Evolutionary conservation across 2,329 filamentous ascomycete genomes (phyloP).

Genomic region (Colletotrichum sp.): DNA sequence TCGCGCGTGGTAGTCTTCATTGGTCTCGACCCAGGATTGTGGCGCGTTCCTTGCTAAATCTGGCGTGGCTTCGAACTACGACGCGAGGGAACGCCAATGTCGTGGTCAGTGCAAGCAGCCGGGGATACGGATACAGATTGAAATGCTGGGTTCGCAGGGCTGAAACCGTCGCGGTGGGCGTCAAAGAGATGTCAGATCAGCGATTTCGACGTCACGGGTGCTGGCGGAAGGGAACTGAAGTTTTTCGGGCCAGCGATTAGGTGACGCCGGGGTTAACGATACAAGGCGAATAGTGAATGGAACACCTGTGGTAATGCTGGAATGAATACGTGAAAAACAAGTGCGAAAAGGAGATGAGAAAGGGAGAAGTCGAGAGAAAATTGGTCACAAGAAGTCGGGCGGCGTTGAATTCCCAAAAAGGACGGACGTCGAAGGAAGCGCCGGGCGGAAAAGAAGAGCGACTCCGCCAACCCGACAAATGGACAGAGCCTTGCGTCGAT

Average conservation of each 20-base stretch:
- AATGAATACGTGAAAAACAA: background rate
- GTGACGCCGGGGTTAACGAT: background rate
- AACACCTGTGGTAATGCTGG: background rate
- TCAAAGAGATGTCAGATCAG: background rate
- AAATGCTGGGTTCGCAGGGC: background rate
- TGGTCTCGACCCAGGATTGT: background rate
- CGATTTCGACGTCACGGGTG: background rate
- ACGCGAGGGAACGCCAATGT: background rate
- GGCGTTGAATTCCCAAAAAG: background rate
- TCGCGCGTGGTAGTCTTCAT: constrained; percentile 6
- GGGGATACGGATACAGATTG: background rate
- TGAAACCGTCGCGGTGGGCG: background rate
- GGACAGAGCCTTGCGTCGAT: background rate
- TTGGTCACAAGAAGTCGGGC: background rate
- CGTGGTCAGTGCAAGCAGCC: background rate
- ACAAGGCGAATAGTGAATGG: background rate
- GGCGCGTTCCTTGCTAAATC: constrained; percentile 12
- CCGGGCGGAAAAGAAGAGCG: background rate
- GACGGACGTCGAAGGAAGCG: background rate
- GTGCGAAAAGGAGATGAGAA: background rate
- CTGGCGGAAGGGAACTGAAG: background rate
- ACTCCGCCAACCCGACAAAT: background rate
- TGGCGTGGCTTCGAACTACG: background rate
- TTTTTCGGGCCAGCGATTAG: background rate
- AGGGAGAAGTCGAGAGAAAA: background rate